A percentile compares a stretch with the other conserved stretches of the same genome.
These are phyloP conservation scores for Neurospora tetraspora DNA, from an alignment of 495 filamentous ascomycete genomes.

Conservation along the genomic window DNA sequence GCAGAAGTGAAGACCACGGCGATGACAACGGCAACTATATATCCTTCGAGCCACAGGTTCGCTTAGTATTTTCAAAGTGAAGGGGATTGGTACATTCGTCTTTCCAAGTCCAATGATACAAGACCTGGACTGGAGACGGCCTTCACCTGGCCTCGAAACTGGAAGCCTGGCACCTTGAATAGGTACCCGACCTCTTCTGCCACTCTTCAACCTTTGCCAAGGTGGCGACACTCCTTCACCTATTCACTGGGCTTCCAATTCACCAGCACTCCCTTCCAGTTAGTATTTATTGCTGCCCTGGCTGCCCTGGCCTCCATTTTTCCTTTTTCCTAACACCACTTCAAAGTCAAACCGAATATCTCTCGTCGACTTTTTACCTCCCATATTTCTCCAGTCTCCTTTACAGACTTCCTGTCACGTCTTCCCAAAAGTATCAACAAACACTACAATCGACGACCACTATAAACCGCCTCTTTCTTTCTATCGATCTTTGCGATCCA, in stretches of 20 bases:
- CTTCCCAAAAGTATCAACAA: neutral
- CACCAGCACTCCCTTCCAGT: neutral
- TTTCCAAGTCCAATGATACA: too few relatives aligned
- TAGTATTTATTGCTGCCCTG: neutral
- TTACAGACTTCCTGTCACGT: neutral
- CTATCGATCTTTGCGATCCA: neutral
- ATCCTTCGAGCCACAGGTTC: neutral
- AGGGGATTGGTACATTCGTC: neutral
- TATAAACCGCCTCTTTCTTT: neutral
- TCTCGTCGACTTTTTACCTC: neutral
- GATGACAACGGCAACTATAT: neutral
- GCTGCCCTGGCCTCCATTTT: neutral
- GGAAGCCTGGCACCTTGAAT: neutral
- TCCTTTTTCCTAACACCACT: neutral
- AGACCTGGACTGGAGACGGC: neutral
- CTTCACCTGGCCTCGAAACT: neutral
- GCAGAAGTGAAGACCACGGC: neutral
- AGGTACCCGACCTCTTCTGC: neutral
- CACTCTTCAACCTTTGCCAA: neutral
- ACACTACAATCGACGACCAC: neutral
- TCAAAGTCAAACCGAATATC: neutral
- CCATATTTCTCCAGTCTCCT: neutral
- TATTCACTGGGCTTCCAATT: neutral
- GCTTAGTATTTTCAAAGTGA: neutral
- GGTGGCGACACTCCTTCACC: neutral